phyloP scores from a whole-genome alignment of 2,329 filamentous ascomycete species.

The Berkeleyomyces basicola region DNA sequence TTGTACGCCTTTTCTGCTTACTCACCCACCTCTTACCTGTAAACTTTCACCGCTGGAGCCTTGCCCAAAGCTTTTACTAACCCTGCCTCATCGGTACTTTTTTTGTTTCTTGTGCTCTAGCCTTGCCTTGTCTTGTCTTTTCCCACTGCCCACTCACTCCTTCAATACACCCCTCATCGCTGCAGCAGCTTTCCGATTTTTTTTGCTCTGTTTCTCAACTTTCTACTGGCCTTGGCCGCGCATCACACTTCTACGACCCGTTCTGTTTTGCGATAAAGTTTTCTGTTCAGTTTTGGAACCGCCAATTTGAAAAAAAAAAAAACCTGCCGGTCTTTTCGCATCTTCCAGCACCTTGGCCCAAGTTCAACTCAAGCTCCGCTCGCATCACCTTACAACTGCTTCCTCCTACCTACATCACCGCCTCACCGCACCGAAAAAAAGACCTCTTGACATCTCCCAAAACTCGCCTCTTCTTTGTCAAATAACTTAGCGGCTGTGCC shows the following conservation, averaged over 20 bases:
- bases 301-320: neutral
- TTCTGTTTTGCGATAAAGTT: neutral
- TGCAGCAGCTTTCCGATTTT: neutral
- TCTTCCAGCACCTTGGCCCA: neutral
- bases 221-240: neutral
- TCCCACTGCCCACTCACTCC: neutral
- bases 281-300: neutral
- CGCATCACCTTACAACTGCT: neutral
- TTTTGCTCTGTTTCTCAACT: neutral
- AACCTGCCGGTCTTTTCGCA: neutral
- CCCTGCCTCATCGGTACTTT: constrained; percentile 9
- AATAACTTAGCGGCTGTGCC: neutral
- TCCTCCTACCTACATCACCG: neutral
- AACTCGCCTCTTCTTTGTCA: neutral
- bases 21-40: neutral
- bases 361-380: neutral
- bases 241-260: neutral
- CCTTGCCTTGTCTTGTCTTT: constrained; percentile 13
- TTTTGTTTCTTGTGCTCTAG: constrained; percentile 11
- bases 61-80: constrained; percentile 9
- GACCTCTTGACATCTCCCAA: neutral
- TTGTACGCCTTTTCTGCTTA: neutral
- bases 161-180: constrained; percentile 10
- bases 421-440: neutral
- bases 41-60: neutral